Conservation (phyloP, 441 rosid genomes). For the Syzygium malaccense region DNA sequence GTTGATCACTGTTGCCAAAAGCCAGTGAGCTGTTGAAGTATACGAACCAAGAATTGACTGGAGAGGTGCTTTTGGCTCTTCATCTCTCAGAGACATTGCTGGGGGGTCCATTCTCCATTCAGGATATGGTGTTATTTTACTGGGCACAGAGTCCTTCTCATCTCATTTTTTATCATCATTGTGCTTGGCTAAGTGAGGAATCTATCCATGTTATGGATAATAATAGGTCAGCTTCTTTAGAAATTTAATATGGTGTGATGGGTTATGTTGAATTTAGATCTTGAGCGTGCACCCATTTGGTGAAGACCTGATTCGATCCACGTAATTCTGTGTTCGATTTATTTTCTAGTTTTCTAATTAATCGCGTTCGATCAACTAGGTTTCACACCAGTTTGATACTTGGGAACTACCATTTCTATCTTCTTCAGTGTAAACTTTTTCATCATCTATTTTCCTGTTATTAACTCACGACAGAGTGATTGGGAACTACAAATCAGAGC, state of each 20-base stretch:
- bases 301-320: background rate
- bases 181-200: background rate
- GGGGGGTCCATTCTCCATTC: background rate
- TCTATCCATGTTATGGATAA: background rate
- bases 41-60: conserved; percentile 10
- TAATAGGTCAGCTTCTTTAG: background rate
- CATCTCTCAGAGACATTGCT: background rate
- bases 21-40: conserved; percentile 13
- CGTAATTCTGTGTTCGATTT: background rate
- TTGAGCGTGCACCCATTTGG: background rate
- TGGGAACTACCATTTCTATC: background rate
- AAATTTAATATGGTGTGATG: background rate
- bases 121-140: background rate
- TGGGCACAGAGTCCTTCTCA: conserved; percentile 2
- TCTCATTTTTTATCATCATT: background rate
- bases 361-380: background rate
- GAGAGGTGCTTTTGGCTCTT: conserved; percentile 1
- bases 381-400: background rate
- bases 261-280: background rate
- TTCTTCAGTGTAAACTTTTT: background rate
- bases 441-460: background rate
- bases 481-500: background rate
- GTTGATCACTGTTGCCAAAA: conserved; percentile 8
- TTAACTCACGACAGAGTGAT: background rate
- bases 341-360: background rate